Conservation (phyloP, 2,329 filamentous ascomycete species). For the Sodiomyces alkalinus region DNA sequence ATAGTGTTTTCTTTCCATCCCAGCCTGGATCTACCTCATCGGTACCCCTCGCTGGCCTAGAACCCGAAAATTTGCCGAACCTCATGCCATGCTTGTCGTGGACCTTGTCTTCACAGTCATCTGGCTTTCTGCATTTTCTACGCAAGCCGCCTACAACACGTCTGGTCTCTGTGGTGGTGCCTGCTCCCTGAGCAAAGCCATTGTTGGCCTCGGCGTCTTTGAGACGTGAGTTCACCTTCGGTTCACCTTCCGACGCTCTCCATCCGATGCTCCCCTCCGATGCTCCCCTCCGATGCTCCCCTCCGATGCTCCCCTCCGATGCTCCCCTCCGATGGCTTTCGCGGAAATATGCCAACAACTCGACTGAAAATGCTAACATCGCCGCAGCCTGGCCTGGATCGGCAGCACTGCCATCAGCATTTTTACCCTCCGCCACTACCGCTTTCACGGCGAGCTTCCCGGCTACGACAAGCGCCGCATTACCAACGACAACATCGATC, state of each 20-base stretch:
- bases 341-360: no score
- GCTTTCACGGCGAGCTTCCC: constrained; percentile 44
- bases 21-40: constrained; percentile 48
- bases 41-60: constrained; percentile 49
- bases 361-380: constrained; percentile 8
- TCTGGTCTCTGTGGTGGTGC: constrained; percentile 36
- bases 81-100: constrained; percentile 43
- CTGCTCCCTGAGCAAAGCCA: constrained; percentile 46
- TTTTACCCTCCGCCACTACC: constrained; percentile 46
- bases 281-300: no score
- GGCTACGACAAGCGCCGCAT: constrained; percentile 39
- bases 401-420: constrained; percentile 39
- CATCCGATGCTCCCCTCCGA: no score
- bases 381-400: constrained; percentile 38
- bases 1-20: constrained; percentile 50
- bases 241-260: neutral
- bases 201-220: constrained; percentile 48
- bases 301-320: no score
- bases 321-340: no score
- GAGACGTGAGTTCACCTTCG: constrained; percentile 40
- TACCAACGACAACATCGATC: constrained; percentile 40
- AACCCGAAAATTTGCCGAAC: constrained; percentile 45
- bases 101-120: constrained; percentile 43
- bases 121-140: constrained; percentile 53
- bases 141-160: constrained; percentile 49